phyloP scores from a whole-genome alignment of 2,329 filamentous ascomycete genomes.

The Xylariaceae sp. region DNA sequence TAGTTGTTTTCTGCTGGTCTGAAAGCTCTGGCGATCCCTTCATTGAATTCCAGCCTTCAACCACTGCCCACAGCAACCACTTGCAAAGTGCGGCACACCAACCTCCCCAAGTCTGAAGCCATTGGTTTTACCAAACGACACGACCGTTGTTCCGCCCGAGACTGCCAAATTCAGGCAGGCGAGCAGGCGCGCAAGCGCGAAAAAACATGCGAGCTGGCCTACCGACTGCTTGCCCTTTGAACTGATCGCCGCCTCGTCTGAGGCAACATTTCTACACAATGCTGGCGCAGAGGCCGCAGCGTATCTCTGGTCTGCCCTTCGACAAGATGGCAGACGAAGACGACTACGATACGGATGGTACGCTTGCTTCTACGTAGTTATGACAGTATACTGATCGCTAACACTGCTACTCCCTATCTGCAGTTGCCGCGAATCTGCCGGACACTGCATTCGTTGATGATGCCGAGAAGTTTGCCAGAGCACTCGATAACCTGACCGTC shows the following conservation, averaged over 20 bases:
- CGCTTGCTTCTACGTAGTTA: neutral
- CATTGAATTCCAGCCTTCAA: conserved; percentile 1
- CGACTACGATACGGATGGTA: conserved; percentile 21
- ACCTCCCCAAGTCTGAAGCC: neutral
- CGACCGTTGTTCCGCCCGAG: neutral
- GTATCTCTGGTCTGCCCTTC: conserved; percentile 17
- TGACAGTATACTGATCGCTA: too few relatives aligned
- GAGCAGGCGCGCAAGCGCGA: conserved; percentile 14
- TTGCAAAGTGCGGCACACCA: neutral
- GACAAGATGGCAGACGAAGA: conserved; percentile 12
- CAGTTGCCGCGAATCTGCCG: too few relatives aligned
- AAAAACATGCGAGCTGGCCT: conserved; percentile 27
- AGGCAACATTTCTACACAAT: conserved; percentile 12
- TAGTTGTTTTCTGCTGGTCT: neutral
- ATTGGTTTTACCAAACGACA: neutral
- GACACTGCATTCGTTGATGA: conserved; percentile 50
- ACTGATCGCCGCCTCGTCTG: conserved; percentile 13
- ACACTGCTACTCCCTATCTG: too few relatives aligned
- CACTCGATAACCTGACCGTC: conserved; percentile 71
- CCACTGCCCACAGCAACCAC: neutral
- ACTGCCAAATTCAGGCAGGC: neutral
- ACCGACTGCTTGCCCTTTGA: conserved; percentile 19
- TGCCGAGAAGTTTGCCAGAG: conserved; percentile 82
- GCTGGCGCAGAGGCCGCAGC: conserved; percentile 17
- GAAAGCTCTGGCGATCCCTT: conserved; percentile 2